Base-by-base conservation (phyloP, 768 basidiomycete genomes). In the Hericium alpestre region DNA sequence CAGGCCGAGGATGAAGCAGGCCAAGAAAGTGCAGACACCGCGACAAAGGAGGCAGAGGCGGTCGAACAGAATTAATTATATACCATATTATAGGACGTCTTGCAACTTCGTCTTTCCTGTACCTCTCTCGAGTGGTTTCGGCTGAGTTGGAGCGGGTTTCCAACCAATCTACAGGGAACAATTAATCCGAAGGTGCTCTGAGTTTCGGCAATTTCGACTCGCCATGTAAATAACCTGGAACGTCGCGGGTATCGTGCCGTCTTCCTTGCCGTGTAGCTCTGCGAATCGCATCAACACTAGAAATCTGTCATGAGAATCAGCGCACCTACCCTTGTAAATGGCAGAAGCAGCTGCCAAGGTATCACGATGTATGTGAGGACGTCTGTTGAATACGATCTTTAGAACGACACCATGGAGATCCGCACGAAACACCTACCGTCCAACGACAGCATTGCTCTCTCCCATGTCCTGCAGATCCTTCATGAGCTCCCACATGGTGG, bases 151-250 rank as follows among this genome's bases (percentile, higher is more conserved):
- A 0, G 80, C 75, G 13, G 88, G 87, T 63, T 87, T 91, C 89
- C 89, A 91, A 27, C 90, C 89, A 65, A 91, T 90, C 88, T 89
- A 60, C 15, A 13, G 25, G 18, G 25, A 53, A n/a, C 27, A 38
- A 39, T 32, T 32, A 32, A 9, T 32, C 32, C 6, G 43, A 54
- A 18, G 49, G 4, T 23, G 43, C 8, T 9, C 4, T 18, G 16
- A 20, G 43, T 15, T 43, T 47, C 38, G 54, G 40, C 13, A 51
- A 51, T 22, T 38, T 37, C 49, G 40, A 70, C 78, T 60, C 61
- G 91, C 95, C 80, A 97, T 86, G 69, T 90, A 96, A 56, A 98
- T 92, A 50, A 97, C 76, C 67, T 97, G 92, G 71, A 97, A 99
- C 6, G 96, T 99, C 15, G 96, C 96, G 2, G 94, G 90, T 38